These are phyloP conservation scores for Dothideomycetes sp. DNA, from an alignment of 2,329 filamentous ascomycete species.

Conservation along the genomic window DNA sequence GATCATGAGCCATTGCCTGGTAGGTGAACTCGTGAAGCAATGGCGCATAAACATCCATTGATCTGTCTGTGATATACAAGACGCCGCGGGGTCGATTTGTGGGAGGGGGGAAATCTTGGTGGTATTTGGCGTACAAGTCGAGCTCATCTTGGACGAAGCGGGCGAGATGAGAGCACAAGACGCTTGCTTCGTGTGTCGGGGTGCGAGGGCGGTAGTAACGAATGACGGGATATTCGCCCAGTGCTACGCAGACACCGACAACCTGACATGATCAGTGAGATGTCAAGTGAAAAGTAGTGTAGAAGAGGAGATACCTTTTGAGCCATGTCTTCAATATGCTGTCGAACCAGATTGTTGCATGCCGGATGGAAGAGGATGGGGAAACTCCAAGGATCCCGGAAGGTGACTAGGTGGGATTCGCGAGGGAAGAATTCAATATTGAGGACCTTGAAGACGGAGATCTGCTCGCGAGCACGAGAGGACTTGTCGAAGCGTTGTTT, in stretches of 20 bases:
- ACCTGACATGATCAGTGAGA: no score
- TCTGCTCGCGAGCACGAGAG: conserved; percentile 58
- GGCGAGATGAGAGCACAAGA: conserved; percentile 79
- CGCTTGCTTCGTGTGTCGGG: conserved; percentile 74
- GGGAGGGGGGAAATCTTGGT: conserved; percentile 75
- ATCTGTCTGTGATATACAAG: conserved; percentile 79
- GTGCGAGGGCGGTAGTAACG: conserved; percentile 76
- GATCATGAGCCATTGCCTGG: conserved; percentile 94
- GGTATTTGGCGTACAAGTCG: conserved; percentile 77
- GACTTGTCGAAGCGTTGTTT: conserved; percentile 68
- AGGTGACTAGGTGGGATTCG: conserved; percentile 85
- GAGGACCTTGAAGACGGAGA: conserved; percentile 71
- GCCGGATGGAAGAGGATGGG: conserved; percentile 82
- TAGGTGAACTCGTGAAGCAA: conserved; percentile 95
- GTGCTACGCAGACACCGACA: conserved; percentile 74
- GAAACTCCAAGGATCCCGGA: conserved; percentile 93
- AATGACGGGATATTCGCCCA: conserved; percentile 91
- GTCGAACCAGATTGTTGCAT: conserved; percentile 74
- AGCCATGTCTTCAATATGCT: conserved; percentile 75
- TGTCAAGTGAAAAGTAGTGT: background rate
- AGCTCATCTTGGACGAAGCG: conserved; percentile 86
- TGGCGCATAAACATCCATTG: conserved; percentile 84
- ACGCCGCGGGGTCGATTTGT: conserved; percentile 69
- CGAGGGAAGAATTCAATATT: conserved; percentile 84
- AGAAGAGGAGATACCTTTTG: conserved; percentile 58